Percentiles rank a stretch among this genome's conserved stretches.
phyloP scores from a whole-genome alignment of 495 filamentous ascomycete species.

The Lasiosphaeriaceae sp. region DNA sequence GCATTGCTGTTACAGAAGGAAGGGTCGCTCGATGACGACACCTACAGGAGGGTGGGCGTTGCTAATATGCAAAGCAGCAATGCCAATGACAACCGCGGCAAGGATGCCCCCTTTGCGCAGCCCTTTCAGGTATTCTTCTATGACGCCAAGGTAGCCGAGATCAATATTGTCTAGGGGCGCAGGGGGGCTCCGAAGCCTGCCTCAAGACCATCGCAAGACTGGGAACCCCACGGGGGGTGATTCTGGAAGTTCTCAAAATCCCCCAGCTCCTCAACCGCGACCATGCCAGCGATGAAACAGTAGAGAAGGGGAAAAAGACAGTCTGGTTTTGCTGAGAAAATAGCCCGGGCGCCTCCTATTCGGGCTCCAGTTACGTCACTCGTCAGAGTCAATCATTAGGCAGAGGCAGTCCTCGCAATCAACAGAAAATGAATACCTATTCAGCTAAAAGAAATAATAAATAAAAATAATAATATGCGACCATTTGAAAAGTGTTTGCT shows the following conservation, averaged over 20 bases:
- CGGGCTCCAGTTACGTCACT: no score
- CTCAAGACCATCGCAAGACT: slow-evolving; percentile 70
- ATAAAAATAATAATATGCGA: no score
- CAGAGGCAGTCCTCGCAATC: no score
- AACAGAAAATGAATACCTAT: no score
- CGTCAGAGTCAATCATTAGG: no score
- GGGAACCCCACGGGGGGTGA: slow-evolving; percentile 91
- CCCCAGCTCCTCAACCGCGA: slow-evolving; percentile 53
- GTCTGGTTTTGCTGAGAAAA: no score
- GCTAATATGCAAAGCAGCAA: slow-evolving; percentile 1
- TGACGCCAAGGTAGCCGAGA: neutral
- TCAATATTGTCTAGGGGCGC: no score
- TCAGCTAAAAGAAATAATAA: no score
- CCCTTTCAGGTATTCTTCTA: slow-evolving; percentile 6
- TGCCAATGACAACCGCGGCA: neutral
- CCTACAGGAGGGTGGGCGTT: neutral
- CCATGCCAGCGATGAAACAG: slow-evolving; percentile 20
- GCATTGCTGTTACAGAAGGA: neutral
- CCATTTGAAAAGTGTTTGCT: no score
- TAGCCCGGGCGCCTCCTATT: no score
- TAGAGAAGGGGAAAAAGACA: slow-evolving; percentile 21
- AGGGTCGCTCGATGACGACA: neutral
- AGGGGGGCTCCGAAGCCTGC: slow-evolving; percentile 67
- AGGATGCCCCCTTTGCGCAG: neutral
- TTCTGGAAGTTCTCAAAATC: slow-evolving; percentile 78